phyloP scores from a whole-genome alignment of 2,329 filamentous ascomycete genomes.

The Colletotrichum godetiae region DNA sequence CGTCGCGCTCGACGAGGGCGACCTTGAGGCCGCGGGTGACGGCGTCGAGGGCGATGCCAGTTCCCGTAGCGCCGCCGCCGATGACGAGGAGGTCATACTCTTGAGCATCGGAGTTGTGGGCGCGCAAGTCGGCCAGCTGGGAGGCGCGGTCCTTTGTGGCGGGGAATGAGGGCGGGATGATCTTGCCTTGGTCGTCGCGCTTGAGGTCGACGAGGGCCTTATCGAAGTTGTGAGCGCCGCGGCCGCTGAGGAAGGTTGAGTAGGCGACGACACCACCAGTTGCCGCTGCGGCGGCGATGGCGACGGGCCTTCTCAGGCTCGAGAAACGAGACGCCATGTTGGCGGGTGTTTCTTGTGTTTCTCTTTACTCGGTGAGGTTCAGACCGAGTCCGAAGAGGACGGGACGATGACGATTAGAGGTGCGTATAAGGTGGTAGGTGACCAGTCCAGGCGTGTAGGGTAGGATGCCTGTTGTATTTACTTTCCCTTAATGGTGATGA shows the following conservation, averaged over 20 bases:
- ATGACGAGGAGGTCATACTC: conserved; percentile 84
- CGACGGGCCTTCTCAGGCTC: conserved; percentile 49
- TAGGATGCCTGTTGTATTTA: not conserved
- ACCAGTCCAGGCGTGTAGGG: not conserved
- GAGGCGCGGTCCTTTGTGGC: conserved; percentile 47
- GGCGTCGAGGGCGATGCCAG: conserved; percentile 84
- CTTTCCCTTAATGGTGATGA: not conserved
- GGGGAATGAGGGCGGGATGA: conserved; percentile 52
- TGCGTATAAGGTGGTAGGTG: too few relatives aligned
- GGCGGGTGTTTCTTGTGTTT: not conserved
- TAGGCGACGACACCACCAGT: conserved; percentile 46
- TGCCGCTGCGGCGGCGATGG: conserved; percentile 41
- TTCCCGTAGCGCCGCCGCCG: conserved; percentile 82
- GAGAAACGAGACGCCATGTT: conserved; percentile 50
- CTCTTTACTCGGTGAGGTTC: conserved; percentile 2
- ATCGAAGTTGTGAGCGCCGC: conserved; percentile 45
- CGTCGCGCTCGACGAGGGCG: conserved; percentile 83
- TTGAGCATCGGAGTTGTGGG: conserved; percentile 53
- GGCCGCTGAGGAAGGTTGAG: conserved; percentile 40
- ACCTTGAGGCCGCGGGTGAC: conserved; percentile 83
- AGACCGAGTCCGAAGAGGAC: conserved; percentile 11
- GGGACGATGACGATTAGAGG: not conserved
- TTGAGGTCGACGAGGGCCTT: conserved; percentile 47
- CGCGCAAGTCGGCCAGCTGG: conserved; percentile 54
- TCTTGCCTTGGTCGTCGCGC: conserved; percentile 49